Base-by-base conservation (phyloP, 805 yeast species). In the Candida pseudofarinosa region DNA sequence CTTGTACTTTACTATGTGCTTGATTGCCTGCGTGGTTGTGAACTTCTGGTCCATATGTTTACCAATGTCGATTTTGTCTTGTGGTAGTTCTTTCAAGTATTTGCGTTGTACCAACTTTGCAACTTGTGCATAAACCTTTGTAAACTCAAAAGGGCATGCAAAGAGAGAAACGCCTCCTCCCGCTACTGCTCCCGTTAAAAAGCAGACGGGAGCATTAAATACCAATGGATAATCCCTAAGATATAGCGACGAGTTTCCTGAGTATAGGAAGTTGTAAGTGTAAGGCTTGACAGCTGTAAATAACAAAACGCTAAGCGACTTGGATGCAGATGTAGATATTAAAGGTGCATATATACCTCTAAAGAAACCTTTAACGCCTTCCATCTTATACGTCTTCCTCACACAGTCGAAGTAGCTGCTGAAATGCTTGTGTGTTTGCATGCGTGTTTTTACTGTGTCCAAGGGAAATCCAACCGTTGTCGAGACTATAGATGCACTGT, bases 81-180 rank as follows among this genome's bases (percentile, higher is more conserved):
- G 42, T 10, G 59, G 53, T 10, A 45, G n/a, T 17, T 38, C 40
- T 20, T 35, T 41, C 31, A 53, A 13, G 2, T 54, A 39, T 23
- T 45, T 41, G 32, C 52, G 48, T 50, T 60, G 62, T 28, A 77
- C 77, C 35, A 79, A 54, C 17, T 69, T 51, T n/a, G 73, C 81
- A 32, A 88, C 76, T 59, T 88, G 96, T 31, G 91, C 84, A 47
- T 83, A 86, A 6, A 87, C 71, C 60, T 88, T 88, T 38, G 91
- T 81, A 62, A 86, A 78, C 60, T 88, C 96, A 58, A 88, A 88
- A 1, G 96, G 96, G 51, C 91, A 84, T 2, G 89, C 85, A 59
- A 81, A 78, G 4, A 74, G 30, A 3, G 88, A 74, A 12, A 85
- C 80, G 2, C 72, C 62, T 4, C 77, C 77, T 4, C 96, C 96